Evolutionary conservation across 768 basidiomycete genomes (phyloP).

Genomic region (Rhodosporidiobolus sp.): DNA sequence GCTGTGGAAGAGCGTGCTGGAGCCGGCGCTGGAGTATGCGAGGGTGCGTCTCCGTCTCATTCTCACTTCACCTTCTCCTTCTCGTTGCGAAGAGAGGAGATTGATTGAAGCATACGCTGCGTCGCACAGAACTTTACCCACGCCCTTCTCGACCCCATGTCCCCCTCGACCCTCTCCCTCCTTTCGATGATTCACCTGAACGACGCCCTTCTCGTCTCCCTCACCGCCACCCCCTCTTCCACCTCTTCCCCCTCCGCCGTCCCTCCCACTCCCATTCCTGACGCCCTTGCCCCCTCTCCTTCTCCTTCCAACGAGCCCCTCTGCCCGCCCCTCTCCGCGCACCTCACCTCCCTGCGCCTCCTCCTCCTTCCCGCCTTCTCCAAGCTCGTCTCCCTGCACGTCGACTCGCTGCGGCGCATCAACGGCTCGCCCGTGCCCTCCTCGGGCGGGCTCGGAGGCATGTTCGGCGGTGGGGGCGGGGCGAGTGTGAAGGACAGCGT

Average conservation of each 20-base stretch:
- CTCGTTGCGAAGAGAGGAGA: background rate
- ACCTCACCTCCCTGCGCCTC: slow-evolving; percentile 73
- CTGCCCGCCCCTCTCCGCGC: slow-evolving; percentile 75
- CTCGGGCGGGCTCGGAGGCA: slow-evolving; percentile 58
- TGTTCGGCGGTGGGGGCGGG: slow-evolving; percentile 53
- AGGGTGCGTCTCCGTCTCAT: slow-evolving; percentile 40
- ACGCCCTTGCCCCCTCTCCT: background rate
- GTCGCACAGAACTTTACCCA: slow-evolving; percentile 62
- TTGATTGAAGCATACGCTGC: background rate
- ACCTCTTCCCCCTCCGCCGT: slow-evolving; percentile 64
- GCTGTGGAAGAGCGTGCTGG: slow-evolving; percentile 89
- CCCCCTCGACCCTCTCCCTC: slow-evolving; percentile 69
- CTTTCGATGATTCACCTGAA: slow-evolving; percentile 88
- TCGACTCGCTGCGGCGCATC: slow-evolving; percentile 75
- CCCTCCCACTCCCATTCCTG: background rate
- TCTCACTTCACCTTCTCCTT: background rate
- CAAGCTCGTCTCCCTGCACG: slow-evolving; percentile 77
- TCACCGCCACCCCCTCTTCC: slow-evolving; percentile 76
- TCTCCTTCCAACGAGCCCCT: slow-evolving; percentile 52
- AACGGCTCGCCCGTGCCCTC: slow-evolving; percentile 65
- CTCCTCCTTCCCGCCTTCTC: slow-evolving; percentile 93
- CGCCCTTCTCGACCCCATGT: slow-evolving; percentile 62
- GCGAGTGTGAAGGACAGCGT: slow-evolving; percentile 64
- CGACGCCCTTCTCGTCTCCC: slow-evolving; percentile 70
- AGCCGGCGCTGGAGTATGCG: slow-evolving; percentile 82